Conservation (phyloP, 2,329 filamentous ascomycete species). For the Stylonectria norvegica region DNA sequence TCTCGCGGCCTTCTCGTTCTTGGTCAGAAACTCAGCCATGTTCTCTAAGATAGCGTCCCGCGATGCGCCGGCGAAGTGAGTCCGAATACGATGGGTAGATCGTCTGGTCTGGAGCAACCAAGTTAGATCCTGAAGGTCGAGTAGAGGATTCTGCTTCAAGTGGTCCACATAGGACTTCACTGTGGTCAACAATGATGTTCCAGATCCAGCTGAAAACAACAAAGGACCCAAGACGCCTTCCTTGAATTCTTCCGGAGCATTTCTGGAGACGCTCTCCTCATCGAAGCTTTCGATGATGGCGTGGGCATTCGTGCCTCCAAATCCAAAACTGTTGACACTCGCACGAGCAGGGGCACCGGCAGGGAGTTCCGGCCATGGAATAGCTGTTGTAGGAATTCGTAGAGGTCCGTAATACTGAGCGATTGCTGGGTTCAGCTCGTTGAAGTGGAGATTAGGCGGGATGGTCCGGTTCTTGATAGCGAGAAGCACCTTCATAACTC, state of each 20-base stretch:
- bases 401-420: slow-evolving; percentile 13
- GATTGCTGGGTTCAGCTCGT: slow-evolving; percentile 41
- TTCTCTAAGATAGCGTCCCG: slow-evolving; percentile 4
- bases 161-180: slow-evolving; percentile 3
- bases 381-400: slow-evolving; percentile 11
- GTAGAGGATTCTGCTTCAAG: not conserved
- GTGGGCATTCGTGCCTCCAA: slow-evolving; percentile 13
- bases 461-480: slow-evolving; percentile 46
- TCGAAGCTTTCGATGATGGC: slow-evolving; percentile 12
- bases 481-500: slow-evolving; percentile 45
- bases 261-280: not conserved
- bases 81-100: slow-evolving; percentile 5
- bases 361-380: slow-evolving; percentile 10
- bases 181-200: slow-evolving; percentile 4
- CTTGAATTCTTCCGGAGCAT: not conserved
- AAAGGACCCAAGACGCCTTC: slow-evolving; percentile 4
- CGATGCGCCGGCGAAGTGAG: slow-evolving; percentile 4
- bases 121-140: slow-evolving; percentile 4
- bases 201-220: slow-evolving; percentile 7
- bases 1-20: not conserved
- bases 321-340: slow-evolving; percentile 18
- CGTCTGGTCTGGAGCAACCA: slow-evolving; percentile 6
- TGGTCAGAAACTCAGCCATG: slow-evolving; percentile 5
- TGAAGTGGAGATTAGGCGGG: slow-evolving; percentile 46
- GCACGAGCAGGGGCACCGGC: slow-evolving; percentile 5